phyloP scores from a whole-genome alignment of 768 basidiomycete species.

The Leccinum variicolor region DNA sequence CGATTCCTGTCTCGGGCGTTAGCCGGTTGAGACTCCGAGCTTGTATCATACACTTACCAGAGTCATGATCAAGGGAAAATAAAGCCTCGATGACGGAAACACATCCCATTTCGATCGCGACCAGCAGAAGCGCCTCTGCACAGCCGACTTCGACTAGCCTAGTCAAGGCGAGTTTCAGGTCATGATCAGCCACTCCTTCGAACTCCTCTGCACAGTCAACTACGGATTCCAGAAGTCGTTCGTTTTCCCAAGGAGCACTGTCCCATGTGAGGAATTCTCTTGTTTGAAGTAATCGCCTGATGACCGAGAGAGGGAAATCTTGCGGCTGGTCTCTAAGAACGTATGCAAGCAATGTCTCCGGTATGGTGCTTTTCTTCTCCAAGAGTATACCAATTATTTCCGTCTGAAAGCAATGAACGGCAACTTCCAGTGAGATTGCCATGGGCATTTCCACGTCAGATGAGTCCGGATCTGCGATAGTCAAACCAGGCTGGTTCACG shows the following conservation, averaged over 20 bases:
- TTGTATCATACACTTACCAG: not conserved
- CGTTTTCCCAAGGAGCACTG: not conserved
- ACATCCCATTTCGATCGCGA: slow-evolving; percentile 6
- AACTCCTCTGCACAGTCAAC: not conserved
- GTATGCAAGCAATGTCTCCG: not conserved
- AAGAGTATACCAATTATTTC: slow-evolving; percentile 1
- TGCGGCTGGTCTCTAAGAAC: not conserved
- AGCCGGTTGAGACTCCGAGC: not conserved
- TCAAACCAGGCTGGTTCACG: not conserved
- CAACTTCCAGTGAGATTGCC: not conserved
- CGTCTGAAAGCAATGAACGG: not conserved
- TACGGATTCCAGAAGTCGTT: not conserved
- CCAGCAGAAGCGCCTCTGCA: slow-evolving; percentile 1
- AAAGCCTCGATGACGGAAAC: not conserved
- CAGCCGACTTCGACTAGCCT: not conserved
- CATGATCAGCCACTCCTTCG: not conserved
- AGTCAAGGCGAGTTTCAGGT: not conserved
- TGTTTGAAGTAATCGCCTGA: not conserved
- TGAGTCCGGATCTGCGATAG: not conserved
- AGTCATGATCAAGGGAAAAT: not conserved
- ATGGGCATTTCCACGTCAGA: not conserved
- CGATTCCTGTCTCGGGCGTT: not conserved
- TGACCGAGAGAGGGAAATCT: not conserved
- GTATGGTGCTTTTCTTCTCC: not conserved
- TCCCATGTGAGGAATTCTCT: not conserved